A percentile compares a stretch with the other conserved stretches of the same genome.
phyloP scores from a whole-genome alignment of 176 grass and related monocot genomes.

The Otatea glauca region DNA sequence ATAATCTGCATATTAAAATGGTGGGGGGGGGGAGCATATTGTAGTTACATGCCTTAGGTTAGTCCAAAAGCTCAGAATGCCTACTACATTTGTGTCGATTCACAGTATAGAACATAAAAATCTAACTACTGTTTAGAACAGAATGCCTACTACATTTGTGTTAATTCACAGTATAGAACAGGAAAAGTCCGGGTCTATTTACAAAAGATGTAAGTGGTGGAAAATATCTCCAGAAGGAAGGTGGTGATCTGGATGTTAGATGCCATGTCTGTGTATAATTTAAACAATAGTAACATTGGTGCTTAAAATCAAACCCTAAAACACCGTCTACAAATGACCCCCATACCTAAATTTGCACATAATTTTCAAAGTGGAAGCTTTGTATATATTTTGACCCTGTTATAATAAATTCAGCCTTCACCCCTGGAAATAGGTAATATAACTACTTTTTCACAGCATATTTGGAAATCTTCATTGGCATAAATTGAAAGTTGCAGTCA shows the following conservation, averaged over 20 bases:
- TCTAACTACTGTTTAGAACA: no score
- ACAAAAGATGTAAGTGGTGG: background rate
- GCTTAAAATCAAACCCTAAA: conserved; percentile 6
- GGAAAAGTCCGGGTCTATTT: background rate
- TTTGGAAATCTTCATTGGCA: background rate
- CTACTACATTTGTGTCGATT: background rate
- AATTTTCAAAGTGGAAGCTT: background rate
- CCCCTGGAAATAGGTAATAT: background rate
- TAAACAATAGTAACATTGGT: background rate
- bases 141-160: no score
- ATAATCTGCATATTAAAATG: background rate
- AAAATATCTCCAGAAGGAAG: background rate
- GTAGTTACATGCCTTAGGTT: background rate
- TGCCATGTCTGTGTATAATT: background rate
- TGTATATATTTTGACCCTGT: background rate
- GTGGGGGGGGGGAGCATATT: background rate
- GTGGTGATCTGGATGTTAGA: background rate
- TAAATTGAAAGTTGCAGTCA: background rate
- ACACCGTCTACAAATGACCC: background rate
- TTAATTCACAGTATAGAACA: no score
- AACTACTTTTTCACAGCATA: background rate
- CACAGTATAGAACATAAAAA: background rate
- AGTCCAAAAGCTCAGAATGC: background rate
- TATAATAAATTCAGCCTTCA: background rate
- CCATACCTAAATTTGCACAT: background rate